Evolutionary conservation across 805 yeast species (phyloP).

Genomic region (Suhomyces emberorum): DNA sequence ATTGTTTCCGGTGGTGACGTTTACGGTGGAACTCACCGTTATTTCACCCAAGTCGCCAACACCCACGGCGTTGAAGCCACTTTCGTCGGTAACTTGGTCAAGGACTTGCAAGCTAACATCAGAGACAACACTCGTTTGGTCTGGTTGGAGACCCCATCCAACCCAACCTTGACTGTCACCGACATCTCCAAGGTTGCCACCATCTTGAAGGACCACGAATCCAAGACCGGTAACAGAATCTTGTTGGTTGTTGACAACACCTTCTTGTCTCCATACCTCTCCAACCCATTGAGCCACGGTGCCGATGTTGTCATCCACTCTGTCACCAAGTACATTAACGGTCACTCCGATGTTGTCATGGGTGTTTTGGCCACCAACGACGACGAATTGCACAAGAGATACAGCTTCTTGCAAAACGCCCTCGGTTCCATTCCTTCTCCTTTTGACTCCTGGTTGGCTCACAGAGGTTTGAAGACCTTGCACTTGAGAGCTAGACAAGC

Average conservation of each 20-base stretch:
- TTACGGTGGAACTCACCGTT: conserved; percentile 89
- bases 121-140: conserved; percentile 66
- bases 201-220: conserved; percentile 45
- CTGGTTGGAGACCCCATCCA: conserved; percentile 88
- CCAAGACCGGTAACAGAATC: conserved; percentile 48
- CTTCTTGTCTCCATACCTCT: conserved; percentile 81
- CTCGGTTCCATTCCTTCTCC: conserved; percentile 88
- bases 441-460: conserved; percentile 90
- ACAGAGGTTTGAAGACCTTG: conserved; percentile 84
- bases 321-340: conserved; percentile 86
- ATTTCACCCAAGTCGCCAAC: conserved; percentile 80
- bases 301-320: conserved; percentile 88
- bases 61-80: conserved; percentile 71
- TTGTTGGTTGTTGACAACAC: conserved; percentile 82
- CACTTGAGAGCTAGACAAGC: conserved; percentile 78
- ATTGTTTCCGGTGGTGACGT: conserved; percentile 81
- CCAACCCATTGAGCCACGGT: conserved; percentile 78
- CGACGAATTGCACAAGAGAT: conserved; percentile 55
- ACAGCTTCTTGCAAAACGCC: conserved; percentile 81
- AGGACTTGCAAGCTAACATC: conserved; percentile 55
- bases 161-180: conserved; percentile 80
- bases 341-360: conserved; percentile 88
- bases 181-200: conserved; percentile 63
- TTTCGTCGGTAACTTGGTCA: conserved; percentile 62
- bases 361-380: conserved; percentile 76